Percentiles rank a stretch among this genome's conserved stretches.
phyloP scores from a whole-genome alignment of 2,329 filamentous ascomycete species.

The Clonostachys sp. region DNA sequence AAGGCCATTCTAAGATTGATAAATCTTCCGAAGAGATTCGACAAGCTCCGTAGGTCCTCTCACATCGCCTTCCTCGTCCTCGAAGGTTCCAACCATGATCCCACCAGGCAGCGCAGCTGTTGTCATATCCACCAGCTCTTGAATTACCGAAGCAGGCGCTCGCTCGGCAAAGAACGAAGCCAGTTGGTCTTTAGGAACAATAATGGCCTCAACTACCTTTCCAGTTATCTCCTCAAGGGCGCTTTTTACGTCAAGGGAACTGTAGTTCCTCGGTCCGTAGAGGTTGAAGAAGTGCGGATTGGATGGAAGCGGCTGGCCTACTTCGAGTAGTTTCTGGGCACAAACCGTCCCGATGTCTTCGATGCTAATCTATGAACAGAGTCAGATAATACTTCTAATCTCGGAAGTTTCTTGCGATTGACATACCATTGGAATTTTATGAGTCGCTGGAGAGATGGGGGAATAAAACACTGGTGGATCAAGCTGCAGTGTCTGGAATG shows the following conservation, averaged over 20 bases:
- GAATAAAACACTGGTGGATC: slow-evolving; percentile 17
- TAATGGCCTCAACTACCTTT: slow-evolving; percentile 11
- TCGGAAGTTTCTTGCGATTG: not conserved
- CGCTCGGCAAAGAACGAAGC: slow-evolving; percentile 11
- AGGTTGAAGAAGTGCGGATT: slow-evolving; percentile 14
- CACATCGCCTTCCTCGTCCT: too few relatives aligned
- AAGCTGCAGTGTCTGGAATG: slow-evolving; percentile 9
- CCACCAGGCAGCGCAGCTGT: too few relatives aligned
- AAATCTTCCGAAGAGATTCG: too few relatives aligned
- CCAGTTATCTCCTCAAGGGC: slow-evolving; percentile 17
- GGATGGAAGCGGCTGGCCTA: not conserved
- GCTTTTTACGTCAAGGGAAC: slow-evolving; percentile 16
- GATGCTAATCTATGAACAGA: slow-evolving; percentile 16
- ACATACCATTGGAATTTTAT: slow-evolving; percentile 17
- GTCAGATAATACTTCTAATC: too few relatives aligned
- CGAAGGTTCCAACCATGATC: too few relatives aligned
- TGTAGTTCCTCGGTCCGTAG: slow-evolving; percentile 19
- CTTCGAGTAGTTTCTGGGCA: slow-evolving; percentile 12
- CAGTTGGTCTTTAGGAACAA: slow-evolving; percentile 13
- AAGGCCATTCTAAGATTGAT: too few relatives aligned
- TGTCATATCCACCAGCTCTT: too few relatives aligned
- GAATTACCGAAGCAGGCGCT: too few relatives aligned
- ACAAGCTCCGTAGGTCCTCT: too few relatives aligned
- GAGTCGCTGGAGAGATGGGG: slow-evolving; percentile 13
- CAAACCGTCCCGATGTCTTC: slow-evolving; percentile 18